Evolutionary conservation across 768 basidiomycete species (phyloP), one percentile per base, ranked within the genome.

Genomic region (Xerocomellus dryophilus): DNA sequence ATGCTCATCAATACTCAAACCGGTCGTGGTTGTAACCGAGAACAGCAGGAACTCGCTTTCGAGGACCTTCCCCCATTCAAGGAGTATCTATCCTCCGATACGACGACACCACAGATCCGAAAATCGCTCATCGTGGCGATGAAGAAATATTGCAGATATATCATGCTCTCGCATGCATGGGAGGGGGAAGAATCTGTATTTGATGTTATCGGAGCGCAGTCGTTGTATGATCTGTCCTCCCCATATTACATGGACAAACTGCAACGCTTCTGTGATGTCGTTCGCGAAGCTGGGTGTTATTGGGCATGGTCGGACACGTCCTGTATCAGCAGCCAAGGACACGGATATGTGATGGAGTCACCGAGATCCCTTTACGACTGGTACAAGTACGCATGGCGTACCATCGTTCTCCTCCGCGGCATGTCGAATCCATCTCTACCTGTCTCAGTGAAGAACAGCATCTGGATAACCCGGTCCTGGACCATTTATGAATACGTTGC

Each of bases 231-330:
- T 21, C 34, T 47, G 20, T 36, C 45, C 15, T 35, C 34, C 31
- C 18, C 29, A 7, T 6, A 7, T 47, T 47, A 47, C 17, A 36
- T 47, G 34, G 20, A 47, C 34, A 47, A 47, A 23, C 5, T 47
- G 21, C 32, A 25, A 7, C 34, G 34, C 45, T 47, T 47, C 45
- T 47, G 45, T 25, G 45, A 35, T 17, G 21, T 47, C 15, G 45
- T 36, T n/a, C 45, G 45, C 34, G 45, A 47, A 5, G 45, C 34
- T 23, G 45, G 45, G 21, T 47, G 45, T 47, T 36, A 25, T 47
- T 47, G 45, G 45, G 45, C 45, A 35, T 47, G 45, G 45, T 23
- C 45, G 6, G 45, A 47, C 45, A 47, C 45, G 34, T 36, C 45
- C 21, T 47, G 45, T 36, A 35, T 35, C 35, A 35, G 35, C 17